Evolutionary conservation across 192 early-diverging fungal genomes (phyloP), one percentile per base, ranked within the genome.

Genomic region (Hyaloraphidium curvatum): DNA sequence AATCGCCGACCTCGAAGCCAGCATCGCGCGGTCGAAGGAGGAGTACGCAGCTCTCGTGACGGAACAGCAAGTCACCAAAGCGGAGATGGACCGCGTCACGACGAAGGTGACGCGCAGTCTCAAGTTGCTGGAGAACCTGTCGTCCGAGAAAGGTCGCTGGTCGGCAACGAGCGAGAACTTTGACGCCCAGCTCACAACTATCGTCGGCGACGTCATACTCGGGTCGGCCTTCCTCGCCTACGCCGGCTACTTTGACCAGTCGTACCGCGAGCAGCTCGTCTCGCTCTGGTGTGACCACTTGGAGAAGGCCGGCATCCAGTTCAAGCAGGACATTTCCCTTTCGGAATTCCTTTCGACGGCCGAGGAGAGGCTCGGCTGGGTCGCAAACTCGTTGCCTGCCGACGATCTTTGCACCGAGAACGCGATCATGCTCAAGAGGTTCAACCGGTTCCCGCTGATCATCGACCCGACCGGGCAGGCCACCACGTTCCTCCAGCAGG

Each of bases 381-480:
- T 83, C 51, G 76, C 72, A 31, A 79, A 84, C 39, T 65, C 76
- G 2, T 70, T 97, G 28, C 84, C 91, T 7, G 75, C 85, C 2
- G 92, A 96, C 66, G 82, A 86, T 33, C 76, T 96, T 50, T 96
- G 88, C 60, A 86, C 83, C 51, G 94, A 99, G 72, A 99, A 99
- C 62, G 96, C 96, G 3, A 84, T 97, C 41, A 97, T 97, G 81
- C 69, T 99, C 31, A 77, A 86, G 55, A 78, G 84, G 13, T 89
- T 83, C 72, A 92, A 92, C 62, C 76, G 96, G 54, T 99, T 94
- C 63, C 92, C 96, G 40, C 73, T 99, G 37, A 75, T 99, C 54
- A 91, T 99, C 62, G 96, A 99, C 69, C 96, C 96, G 0, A 82
- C 91, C 14, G 92, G 91, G 39, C 82, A 94, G 50, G 93, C 93